Base-by-base conservation (phyloP, 164 flowering plant genomes). In the Umbilicus rupestris region DNA sequence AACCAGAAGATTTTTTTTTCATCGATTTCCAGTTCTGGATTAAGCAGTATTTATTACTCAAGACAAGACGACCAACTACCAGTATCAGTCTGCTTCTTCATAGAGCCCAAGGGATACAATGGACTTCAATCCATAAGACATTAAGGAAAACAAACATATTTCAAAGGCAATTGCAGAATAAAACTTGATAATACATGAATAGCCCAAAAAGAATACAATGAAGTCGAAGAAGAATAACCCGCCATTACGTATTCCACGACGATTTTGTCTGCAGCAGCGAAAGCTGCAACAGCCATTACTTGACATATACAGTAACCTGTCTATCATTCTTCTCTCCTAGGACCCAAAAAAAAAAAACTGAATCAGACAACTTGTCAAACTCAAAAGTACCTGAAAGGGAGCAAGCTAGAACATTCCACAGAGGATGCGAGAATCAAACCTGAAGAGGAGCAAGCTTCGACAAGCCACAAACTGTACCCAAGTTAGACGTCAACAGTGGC, bases 301-400 rank as follows among this genome's bases (percentile, higher is more conserved):
- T 92, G 28, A 83, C 97, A 78, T 79, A 73, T 20, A 92, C 60
- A 69, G 77, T 83, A 78, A 78, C 68, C 80, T 85, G 74, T 95
- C 97, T 28, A 84, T 84, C 97, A 95, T 90, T 72, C 75, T 87
- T 63, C 92, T 83, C 75, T 89, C 98, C 97, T 91, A 66, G 47
- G 72, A 65, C 39, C 70, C 41, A 66, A 5, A 35, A 66, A 66
- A n/a, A n/a, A n/a, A n/a, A n/a, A n/a, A 37, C 39, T 37, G 39
- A 37, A 37, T 37, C 39, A 37, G 39, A 37, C 5, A 37, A 37
- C 39, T 37, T 37, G 39, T 37, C 8, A 37, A 8, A 37, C 8
- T 37, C 39, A 4, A 37, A 37, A n/a, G n/a, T n/a, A n/a, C 39
- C 39, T 37, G 39, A 37, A 37, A 8, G 39, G 39, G 39, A 8